Evolutionary conservation across 1,284 basidiomycete genomes (phyloP).

Genomic region (Trametes versicolor): DNA sequence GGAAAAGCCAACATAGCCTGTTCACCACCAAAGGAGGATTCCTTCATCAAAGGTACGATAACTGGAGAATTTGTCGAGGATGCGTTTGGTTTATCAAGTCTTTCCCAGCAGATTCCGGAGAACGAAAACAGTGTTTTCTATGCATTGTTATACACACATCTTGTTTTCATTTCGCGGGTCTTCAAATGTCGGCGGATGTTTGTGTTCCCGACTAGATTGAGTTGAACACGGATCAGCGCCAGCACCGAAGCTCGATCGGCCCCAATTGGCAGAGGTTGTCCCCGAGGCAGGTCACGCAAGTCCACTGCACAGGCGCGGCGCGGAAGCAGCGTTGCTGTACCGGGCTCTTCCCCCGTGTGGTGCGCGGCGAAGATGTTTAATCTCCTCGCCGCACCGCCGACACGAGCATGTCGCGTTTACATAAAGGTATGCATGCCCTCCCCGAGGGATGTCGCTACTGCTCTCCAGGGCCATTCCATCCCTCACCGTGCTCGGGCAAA

Average conservation of each 20-base stretch:
- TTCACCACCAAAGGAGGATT: no score
- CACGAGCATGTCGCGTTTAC: slow-evolving; percentile 32
- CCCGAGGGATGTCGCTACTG: slow-evolving; percentile 17
- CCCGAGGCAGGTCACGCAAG: slow-evolving; percentile 21
- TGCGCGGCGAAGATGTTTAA: slow-evolving; percentile 16
- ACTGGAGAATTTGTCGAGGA: no score
- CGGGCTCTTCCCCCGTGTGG: slow-evolving; percentile 21
- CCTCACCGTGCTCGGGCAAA: slow-evolving; percentile 15
- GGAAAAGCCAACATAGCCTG: no score
- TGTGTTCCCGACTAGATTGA: slow-evolving; percentile 22
- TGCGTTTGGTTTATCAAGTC: no score
- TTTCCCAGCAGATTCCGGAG: no score
- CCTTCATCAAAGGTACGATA: no score
- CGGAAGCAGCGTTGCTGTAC: slow-evolving; percentile 26
- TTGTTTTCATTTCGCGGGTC: slow-evolving; percentile 3
- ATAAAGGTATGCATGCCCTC: slow-evolving; percentile 27
- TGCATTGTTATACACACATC: background rate
- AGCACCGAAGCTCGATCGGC: slow-evolving; percentile 17
- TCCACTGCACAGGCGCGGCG: slow-evolving; percentile 9
- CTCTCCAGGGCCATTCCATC: slow-evolving; percentile 22
- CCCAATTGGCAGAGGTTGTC: slow-evolving; percentile 15
- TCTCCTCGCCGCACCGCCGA: slow-evolving; percentile 25
- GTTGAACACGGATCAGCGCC: slow-evolving; percentile 25
- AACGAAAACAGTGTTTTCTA: background rate
- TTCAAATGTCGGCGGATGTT: slow-evolving; percentile 6